A percentile compares a stretch with the other conserved stretches of the same genome.
These are phyloP conservation scores for Stagonosporopsis rhizophila DNA, from an alignment of 2,329 filamentous ascomycete species.

Conservation along the genomic window DNA sequence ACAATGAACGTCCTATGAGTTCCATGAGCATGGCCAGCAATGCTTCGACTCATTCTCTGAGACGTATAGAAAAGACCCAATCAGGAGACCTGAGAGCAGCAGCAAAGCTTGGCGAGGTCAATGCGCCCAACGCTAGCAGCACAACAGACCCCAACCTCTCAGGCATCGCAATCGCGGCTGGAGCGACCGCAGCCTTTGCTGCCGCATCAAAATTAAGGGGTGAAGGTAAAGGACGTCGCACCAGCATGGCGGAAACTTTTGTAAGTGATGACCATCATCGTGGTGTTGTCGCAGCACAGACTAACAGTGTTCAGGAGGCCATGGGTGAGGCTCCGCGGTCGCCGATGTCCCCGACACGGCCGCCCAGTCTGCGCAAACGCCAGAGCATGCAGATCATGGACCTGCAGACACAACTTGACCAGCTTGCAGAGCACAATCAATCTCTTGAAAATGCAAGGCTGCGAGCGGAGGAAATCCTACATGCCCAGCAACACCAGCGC, in stretches of 20 bases:
- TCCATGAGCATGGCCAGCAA: conserved; percentile 55
- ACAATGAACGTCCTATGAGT: conserved; percentile 67
- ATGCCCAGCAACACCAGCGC: conserved; percentile 61
- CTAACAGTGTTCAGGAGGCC: conserved; percentile 73
- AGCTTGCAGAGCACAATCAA: conserved; percentile 84
- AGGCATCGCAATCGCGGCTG: conserved; percentile 43
- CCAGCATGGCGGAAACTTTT: conserved; percentile 87
- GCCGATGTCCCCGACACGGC: conserved; percentile 89
- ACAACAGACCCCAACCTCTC: conserved; percentile 38
- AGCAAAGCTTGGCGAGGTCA: conserved; percentile 64
- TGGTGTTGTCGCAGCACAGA: conserved; percentile 19
- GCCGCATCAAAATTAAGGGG: conserved; percentile 73
- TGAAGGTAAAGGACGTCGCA: conserved; percentile 83
- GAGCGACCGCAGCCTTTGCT: conserved; percentile 50
- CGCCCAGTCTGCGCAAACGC: conserved; percentile 93
- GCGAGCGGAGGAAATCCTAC: conserved; percentile 70
- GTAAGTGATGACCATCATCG: conserved; percentile 65
- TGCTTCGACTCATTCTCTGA: conserved; percentile 71
- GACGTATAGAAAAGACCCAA: conserved; percentile 70
- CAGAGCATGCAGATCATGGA: conserved; percentile 96
- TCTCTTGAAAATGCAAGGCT: conserved; percentile 75
- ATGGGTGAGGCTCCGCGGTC: conserved; percentile 90
- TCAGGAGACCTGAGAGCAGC: conserved; percentile 80
- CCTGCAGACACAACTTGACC: conserved; percentile 83
- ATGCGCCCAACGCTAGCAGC: conserved; percentile 46